Evolutionary conservation across 208 protist genomes (phyloP), one percentile per base, ranked within the genome.

Genomic region (Porcisia deanei): DNA sequence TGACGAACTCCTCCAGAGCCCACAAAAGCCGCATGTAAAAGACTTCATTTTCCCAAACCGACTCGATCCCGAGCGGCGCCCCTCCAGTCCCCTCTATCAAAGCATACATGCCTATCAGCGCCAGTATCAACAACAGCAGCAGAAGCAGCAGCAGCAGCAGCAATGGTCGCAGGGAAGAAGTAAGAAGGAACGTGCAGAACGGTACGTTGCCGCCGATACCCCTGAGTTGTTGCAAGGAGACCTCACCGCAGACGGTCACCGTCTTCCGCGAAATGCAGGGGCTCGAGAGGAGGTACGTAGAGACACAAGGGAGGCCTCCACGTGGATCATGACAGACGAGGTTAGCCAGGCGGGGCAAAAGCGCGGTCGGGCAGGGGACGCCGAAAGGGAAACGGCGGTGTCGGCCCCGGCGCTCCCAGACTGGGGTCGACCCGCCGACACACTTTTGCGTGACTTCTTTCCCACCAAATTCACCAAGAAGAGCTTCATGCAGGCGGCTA

Each of bases 401-500:
- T 65, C 41, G 6, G n/a, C 41, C 20, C 69, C 75, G 25, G 45
- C 47, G 25, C 54, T 73, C 57, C 71, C 74, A 25, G 69, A 53
- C 53, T 69, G 70, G 70, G 80, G 72, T 52, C 81, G 71, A 20
- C 81, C 80, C 2, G 83, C 87, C 34, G 88, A 88, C 64, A 70
- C 71, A 12, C 63, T 85, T 25, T 73, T 93, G 53, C 78, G 77
- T 7, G 76, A 79, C 59, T 83, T 94, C 58, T 96, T 91, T 74
- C 73, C 80, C 1, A 73, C 77, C 45, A 76, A 76, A 9, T 78
- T 88, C 71, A 93, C 89, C 3, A 79, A 82, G 43, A 89, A 87
- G 69, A 75, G 18, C 52, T 96, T 96, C 78, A 76, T 83, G 61
- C 79, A 77, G 34, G 82, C 88, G 0, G 83, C 83, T 2, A 70